A percentile compares a stretch with the other conserved stretches of the same genome.
Evolutionary conservation across 495 filamentous ascomycete species (phyloP).

Genomic region (Geoglossum glabrum): DNA sequence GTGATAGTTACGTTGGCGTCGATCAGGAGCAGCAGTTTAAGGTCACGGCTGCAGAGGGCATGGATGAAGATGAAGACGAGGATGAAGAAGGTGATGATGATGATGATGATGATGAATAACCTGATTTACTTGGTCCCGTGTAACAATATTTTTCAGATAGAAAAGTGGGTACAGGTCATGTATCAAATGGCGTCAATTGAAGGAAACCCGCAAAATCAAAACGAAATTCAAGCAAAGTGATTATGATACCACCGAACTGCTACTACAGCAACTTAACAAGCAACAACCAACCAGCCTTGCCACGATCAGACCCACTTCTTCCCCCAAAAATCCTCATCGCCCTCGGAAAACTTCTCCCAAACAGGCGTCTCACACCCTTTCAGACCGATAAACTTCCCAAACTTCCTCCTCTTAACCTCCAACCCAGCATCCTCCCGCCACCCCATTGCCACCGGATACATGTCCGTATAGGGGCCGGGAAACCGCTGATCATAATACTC

Average conservation of each 20-base stretch:
- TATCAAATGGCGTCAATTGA: no score
- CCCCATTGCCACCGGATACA: constrained; percentile 5
- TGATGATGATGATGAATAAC: background rate
- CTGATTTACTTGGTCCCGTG: background rate
- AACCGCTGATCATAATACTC: background rate
- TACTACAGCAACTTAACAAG: background rate
- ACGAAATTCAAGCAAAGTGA: no score
- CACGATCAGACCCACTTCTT: background rate
- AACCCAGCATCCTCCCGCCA: constrained; percentile 16
- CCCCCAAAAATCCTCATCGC: background rate
- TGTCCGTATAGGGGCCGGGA: background rate
- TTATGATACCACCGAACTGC: no score
- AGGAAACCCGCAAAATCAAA: no score
- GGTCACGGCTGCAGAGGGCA: constrained; percentile 70
- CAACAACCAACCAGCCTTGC: background rate
- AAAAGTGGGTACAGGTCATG: background rate
- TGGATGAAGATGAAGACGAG: constrained; percentile 84
- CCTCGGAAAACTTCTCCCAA: constrained; percentile 8
- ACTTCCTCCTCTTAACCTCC: constrained; percentile 20
- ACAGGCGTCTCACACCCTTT: constrained; percentile 20
- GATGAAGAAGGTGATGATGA: constrained; percentile 52
- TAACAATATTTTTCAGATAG: background rate
- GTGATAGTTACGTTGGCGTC: constrained; percentile 92
- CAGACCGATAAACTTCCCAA: constrained; percentile 23
- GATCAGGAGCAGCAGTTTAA: constrained; percentile 86